Evolutionary conservation across 345 rosid species (phyloP).

Genomic region (Salix dunnii): DNA sequence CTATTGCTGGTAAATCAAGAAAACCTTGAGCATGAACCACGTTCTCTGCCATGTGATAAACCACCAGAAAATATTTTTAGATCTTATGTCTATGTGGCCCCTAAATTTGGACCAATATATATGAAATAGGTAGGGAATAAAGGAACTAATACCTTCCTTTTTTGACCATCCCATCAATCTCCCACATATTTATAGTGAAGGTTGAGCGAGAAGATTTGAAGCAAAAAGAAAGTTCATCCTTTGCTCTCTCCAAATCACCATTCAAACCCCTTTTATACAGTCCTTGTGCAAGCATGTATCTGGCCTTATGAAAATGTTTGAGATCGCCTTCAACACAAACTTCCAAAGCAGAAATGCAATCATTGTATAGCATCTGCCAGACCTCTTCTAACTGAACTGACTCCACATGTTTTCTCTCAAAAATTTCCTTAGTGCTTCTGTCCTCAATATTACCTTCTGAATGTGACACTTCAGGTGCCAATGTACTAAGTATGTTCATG

Average conservation of each 20-base stretch:
- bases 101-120: slow-evolving; percentile 1
- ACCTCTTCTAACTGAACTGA: slow-evolving; percentile 53
- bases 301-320: slow-evolving; percentile 96
- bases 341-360: slow-evolving; percentile 85
- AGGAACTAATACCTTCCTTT: slow-evolving; percentile 67
- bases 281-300: slow-evolving; percentile 93
- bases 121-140: background rate
- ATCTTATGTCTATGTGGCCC: background rate
- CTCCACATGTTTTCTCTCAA: slow-evolving; percentile 41
- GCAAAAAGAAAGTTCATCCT: slow-evolving; percentile 91
- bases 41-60: background rate
- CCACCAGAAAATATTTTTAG: background rate
- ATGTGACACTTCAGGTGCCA: slow-evolving; percentile 43
- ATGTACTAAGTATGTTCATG: slow-evolving; percentile 38
- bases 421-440: slow-evolving; percentile 32
- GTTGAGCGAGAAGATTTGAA: slow-evolving; percentile 87
- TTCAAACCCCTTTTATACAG: slow-evolving; percentile 62
- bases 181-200: slow-evolving; percentile 99
- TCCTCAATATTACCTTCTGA: slow-evolving; percentile 38
- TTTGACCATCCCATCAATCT: slow-evolving; percentile 96
- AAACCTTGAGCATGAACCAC: background rate
- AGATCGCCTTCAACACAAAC: slow-evolving; percentile 90
- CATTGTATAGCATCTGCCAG: slow-evolving; percentile 83
- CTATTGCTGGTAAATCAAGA: background rate
- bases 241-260: slow-evolving; percentile 85